Base-by-base conservation (phyloP, 805 yeast species). In the Kodamaea kakaduensis region DNA sequence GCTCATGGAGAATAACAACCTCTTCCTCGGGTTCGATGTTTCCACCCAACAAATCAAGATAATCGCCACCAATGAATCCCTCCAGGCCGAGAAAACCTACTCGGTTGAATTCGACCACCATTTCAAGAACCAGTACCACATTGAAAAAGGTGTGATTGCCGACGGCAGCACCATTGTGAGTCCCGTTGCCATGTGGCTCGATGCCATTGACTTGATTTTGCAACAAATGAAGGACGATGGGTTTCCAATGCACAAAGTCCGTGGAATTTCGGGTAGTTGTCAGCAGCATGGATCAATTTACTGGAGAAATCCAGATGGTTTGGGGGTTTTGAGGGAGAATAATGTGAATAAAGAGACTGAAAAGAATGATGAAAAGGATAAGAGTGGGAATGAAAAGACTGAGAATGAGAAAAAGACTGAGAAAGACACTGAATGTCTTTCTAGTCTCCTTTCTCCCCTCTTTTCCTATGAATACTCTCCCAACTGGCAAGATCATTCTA, bases 401-500 rank as follows among this genome's bases (percentile, higher is more conserved):
- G n/a, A n/a, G n/a, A n/a, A n/a, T n/a, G n/a, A n/a, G n/a, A n/a
- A n/a, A n/a, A 25, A 17, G 10, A 6, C 17, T 5, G 6, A 7
- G 9, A 10, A 25, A 12, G 29, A 9, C 16, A 2, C n/a, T n/a
- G 12, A 16, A 6, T 6, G 15, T 13, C 60, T 84, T 32, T 52
- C 64, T 23, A 69, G 63, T 1, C 84, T 73, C 42, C 48, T 84
- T 24, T 46, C 49, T 2, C 46, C 46, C 1, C 81, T 83, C 1
- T 81, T 85, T 45, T 66, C 90, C 1, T 69, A 78, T 46, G 64
- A 70, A 5, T 68, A 68, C 25, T 81, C 94, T 4, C 95, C 96
- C 6, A 88, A 89, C 53, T 88, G 97, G 97, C 97, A 88, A 58
- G 96, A 88, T 52, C 95, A 86, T 52, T 81, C 93, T 16, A 88